A percentile compares a stretch with the other conserved stretches of the same genome.
Conservation (phyloP, 2,329 filamentous ascomycete genomes). For the Acrocalymma vagum region DNA sequence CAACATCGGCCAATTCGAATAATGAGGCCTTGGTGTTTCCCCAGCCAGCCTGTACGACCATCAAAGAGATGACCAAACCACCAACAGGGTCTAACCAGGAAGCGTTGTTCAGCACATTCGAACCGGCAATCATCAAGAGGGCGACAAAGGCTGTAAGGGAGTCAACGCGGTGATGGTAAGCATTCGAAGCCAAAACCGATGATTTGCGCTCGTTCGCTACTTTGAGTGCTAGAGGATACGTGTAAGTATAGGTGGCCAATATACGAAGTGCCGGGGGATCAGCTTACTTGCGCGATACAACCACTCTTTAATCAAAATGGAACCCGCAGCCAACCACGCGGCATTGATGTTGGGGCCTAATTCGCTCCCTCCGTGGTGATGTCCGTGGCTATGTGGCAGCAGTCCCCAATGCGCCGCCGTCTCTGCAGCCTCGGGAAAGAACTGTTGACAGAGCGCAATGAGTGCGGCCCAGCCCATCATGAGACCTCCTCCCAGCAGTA, state of each 20-base stretch:
- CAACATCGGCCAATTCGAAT: conserved; percentile 88
- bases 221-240: conserved; percentile 78
- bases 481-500: conserved; percentile 86
- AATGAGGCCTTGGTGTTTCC: conserved; percentile 84
- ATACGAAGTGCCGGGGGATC: neutral
- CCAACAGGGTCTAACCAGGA: conserved; percentile 95
- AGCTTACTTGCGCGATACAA: conserved; percentile 89
- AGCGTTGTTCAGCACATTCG: conserved; percentile 84
- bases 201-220: conserved; percentile 93
- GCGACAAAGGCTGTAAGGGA: conserved; percentile 95
- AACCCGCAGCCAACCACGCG: conserved; percentile 90
- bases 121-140: conserved; percentile 85
- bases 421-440: conserved; percentile 57
- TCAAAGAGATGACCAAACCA: conserved; percentile 87
- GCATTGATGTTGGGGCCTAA: conserved; percentile 87
- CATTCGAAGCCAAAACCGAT: conserved; percentile 93
- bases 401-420: conserved; percentile 53
- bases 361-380: conserved; percentile 67
- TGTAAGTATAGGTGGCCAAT: conserved; percentile 27
- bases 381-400: conserved; percentile 65
- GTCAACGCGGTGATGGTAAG: conserved; percentile 95
- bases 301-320: conserved; percentile 95
- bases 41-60: conserved; percentile 91
- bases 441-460: conserved; percentile 65
- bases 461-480: conserved; percentile 81